These are phyloP conservation scores for Chaetomium strumarium DNA, from an alignment of 2,329 filamentous ascomycete genomes.

Conservation along the genomic window DNA sequence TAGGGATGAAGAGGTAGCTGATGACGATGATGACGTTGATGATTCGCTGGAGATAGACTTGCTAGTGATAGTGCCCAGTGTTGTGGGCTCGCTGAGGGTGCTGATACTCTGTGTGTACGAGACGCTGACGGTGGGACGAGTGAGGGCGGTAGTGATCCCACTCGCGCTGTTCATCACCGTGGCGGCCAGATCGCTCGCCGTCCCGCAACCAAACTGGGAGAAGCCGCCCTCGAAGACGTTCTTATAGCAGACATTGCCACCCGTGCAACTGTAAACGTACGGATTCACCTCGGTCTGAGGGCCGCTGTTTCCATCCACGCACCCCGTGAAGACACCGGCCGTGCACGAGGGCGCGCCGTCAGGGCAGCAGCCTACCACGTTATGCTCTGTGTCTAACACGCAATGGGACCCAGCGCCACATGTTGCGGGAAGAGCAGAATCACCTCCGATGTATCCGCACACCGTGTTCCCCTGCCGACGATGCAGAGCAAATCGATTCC, in stretches of 20 bases:
- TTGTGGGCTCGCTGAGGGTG: conserved; percentile 37
- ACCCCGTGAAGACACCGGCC: conserved; percentile 51
- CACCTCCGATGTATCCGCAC: conserved; percentile 52
- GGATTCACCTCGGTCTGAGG: conserved; percentile 48
- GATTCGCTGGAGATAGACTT: conserved; percentile 11
- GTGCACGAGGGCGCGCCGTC: conserved; percentile 45
- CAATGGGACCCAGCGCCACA: conserved; percentile 54
- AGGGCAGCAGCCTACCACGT: conserved; percentile 52
- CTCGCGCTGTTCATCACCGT: conserved; percentile 43
- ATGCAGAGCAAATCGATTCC: conserved; percentile 30
- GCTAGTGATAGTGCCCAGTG: conserved; percentile 30
- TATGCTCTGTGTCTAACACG: conserved; percentile 44
- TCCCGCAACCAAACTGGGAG: conserved; percentile 53
- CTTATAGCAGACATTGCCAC: conserved; percentile 46
- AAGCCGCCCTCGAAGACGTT: conserved; percentile 51
- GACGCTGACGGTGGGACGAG: conserved; percentile 36
- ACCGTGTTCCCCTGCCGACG: conserved; percentile 47
- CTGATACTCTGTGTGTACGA: conserved; percentile 36
- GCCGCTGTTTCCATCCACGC: conserved; percentile 47
- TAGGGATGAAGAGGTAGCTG: conserved; percentile 11
- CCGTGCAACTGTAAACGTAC: conserved; percentile 51
- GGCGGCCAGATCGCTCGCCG: conserved; percentile 42
- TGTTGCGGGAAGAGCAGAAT: conserved; percentile 48
- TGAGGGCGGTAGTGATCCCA: conserved; percentile 34
- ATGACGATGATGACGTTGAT: conserved; percentile 10